Evolutionary conservation across 306 rosid genomes (phyloP).

Genomic region (Quercus rubra): DNA sequence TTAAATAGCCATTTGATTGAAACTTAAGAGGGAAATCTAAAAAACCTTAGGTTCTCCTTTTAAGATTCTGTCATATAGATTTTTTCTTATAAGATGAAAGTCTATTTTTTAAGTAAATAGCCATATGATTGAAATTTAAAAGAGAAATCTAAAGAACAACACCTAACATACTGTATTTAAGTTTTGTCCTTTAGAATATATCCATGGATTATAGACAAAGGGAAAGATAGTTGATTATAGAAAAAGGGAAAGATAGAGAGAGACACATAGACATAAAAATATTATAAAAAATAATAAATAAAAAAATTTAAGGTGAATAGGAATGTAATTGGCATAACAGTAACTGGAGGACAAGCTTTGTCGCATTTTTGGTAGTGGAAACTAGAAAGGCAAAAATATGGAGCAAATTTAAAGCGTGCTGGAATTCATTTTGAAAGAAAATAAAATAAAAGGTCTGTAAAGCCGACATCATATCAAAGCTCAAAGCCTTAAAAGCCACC

Average conservation of each 20-base stretch:
- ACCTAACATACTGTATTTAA: fast-evolving
- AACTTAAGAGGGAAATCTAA: fast-evolving
- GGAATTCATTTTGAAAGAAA: background rate
- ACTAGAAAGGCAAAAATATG: background rate
- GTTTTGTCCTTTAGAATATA: no score
- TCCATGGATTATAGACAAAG: no score
- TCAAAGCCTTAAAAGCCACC: slow-evolving; percentile 6
- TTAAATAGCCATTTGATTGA: no score
- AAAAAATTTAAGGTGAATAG: background rate
- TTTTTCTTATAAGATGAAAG: no score
- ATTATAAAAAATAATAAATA: background rate
- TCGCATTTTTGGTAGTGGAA: background rate
- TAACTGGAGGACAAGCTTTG: background rate
- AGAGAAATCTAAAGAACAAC: fast-evolving
- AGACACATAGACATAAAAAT: no score
- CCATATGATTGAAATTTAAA: fast-evolving
- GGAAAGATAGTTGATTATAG: no score
- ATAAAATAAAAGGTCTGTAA: background rate
- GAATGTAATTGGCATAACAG: background rate
- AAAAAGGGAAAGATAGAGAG: no score
- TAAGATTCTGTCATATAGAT: no score
- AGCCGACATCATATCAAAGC: no score
- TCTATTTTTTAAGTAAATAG: no score
- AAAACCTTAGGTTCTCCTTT: fast-evolving
- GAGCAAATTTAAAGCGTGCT: slow-evolving; percentile 9